Percentiles rank a stretch among this genome's conserved stretches.
Evolutionary conservation across 2,329 filamentous ascomycete species (phyloP).

Genomic region (Trichoderma citrinoviride): DNA sequence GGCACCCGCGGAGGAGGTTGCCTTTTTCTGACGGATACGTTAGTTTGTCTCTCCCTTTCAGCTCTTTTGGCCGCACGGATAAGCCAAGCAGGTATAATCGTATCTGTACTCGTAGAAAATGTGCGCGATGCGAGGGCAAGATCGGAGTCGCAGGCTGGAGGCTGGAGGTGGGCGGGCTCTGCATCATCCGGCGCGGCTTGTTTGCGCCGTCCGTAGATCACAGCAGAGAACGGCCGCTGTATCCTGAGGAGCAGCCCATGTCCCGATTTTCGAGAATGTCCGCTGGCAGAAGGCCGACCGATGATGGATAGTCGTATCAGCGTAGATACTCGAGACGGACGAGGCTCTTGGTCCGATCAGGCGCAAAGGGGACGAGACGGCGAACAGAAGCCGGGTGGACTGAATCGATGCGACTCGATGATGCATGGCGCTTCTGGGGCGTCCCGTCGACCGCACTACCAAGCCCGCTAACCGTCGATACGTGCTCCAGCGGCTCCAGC

Average conservation of each 20-base stretch:
- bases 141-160: slow-evolving; percentile 2
- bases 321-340: neutral
- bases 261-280: neutral
- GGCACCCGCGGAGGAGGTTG: neutral
- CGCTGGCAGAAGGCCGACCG: neutral
- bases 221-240: neutral
- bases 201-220: slow-evolving; percentile 9
- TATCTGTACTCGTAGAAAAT: neutral
- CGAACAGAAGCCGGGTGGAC: neutral
- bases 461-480: neutral
- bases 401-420: neutral
- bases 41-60: neutral
- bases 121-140: slow-evolving; percentile 1
- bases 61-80: neutral
- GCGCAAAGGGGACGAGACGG: neutral
- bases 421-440: neutral
- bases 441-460: neutral
- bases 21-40: neutral
- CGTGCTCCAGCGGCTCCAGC: slow-evolving; percentile 8
- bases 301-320: neutral
- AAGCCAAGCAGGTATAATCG: neutral
- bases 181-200: neutral
- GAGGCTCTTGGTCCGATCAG: neutral
- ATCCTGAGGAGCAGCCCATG: neutral
- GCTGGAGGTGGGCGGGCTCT: neutral